phyloP scores from a whole-genome alignment of 345 rosid genomes.

The Euphorbia pulcherrima region DNA sequence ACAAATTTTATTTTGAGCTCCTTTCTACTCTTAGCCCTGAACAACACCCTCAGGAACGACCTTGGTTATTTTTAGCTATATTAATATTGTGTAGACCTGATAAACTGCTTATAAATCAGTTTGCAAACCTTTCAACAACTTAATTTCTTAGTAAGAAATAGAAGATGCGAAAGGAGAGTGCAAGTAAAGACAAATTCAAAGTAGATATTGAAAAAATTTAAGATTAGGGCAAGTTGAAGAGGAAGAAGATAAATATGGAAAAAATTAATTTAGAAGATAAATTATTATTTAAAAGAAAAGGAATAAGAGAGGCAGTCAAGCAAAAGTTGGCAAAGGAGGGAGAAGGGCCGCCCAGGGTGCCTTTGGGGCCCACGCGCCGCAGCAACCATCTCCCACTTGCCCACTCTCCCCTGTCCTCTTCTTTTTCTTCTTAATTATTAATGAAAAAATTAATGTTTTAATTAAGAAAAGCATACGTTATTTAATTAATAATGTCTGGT shows the following conservation, averaged over 20 bases:
- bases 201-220: neutral
- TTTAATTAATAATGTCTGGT: neutral
- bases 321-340: conserved; percentile 19
- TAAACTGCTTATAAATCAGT: too few species aligned
- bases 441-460: too few species aligned
- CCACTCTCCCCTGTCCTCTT: conserved; percentile 5
- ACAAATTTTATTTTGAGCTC: too few species aligned
- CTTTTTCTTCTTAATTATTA: neutral
- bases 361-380: conserved; percentile 52
- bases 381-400: conserved; percentile 30
- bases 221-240: neutral
- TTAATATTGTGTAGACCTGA: too few species aligned
- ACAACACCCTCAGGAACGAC: too few species aligned
- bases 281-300: too few species aligned
- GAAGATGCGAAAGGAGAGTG: neutral
- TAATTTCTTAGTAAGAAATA: neutral
- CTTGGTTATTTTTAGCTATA: too few species aligned
- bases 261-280: too few species aligned
- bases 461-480: neutral
- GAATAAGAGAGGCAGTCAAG: conserved; percentile 19
- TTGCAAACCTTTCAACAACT: too few species aligned
- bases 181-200: neutral
- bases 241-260: neutral
- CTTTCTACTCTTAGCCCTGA: too few species aligned
- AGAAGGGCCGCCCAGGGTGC: conserved; percentile 29